Percentiles rank a stretch among this genome's conserved stretches.
Conservation (phyloP, 2,329 filamentous ascomycete species). For the Hirsutella rhossiliensis region DNA sequence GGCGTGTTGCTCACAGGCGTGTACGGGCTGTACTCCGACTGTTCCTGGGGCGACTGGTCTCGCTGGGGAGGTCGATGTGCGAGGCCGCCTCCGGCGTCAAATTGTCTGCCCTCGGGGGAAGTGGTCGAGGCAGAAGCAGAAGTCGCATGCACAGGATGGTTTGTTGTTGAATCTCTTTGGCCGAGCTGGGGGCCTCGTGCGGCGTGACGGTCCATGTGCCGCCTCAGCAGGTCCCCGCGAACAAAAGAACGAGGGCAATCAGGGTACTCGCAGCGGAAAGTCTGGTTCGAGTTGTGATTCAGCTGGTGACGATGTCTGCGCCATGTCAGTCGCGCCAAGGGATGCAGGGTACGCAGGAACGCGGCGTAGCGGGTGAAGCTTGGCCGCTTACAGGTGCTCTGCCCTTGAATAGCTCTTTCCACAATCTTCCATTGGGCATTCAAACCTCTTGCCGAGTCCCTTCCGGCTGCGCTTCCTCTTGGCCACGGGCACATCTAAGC, state of each 20-base stretch:
- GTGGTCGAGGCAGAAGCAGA: slow-evolving; percentile 15
- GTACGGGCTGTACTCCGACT: slow-evolving; percentile 29
- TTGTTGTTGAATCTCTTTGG: slow-evolving; percentile 48
- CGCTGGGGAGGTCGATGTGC: slow-evolving; percentile 25
- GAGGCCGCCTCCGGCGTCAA: slow-evolving; percentile 9
- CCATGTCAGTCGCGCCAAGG: slow-evolving; percentile 2
- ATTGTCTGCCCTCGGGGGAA: not conserved
- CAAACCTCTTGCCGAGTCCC: slow-evolving; percentile 68
- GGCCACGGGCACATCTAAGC: not conserved
- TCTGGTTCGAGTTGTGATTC: slow-evolving; percentile 92
- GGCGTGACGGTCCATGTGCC: slow-evolving; percentile 70
- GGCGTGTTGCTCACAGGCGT: slow-evolving; percentile 33
- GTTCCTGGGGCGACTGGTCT: slow-evolving; percentile 34
- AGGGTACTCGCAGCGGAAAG: slow-evolving; percentile 85
- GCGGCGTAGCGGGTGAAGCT: slow-evolving; percentile 14
- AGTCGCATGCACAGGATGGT: slow-evolving; percentile 25
- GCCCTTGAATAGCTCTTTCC: slow-evolving; percentile 94
- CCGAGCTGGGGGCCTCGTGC: slow-evolving; percentile 67
- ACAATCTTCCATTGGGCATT: slow-evolving; percentile 76
- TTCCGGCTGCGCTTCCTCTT: slow-evolving; percentile 64
- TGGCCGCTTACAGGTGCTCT: slow-evolving; percentile 65
- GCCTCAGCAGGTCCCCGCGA: slow-evolving; percentile 80
- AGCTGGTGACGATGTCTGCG: slow-evolving; percentile 74
- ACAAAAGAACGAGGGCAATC: slow-evolving; percentile 88
- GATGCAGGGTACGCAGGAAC: too few relatives aligned